Base-by-base conservation (phyloP, 345 rosid genomes). In the Jatropha curcas region DNA sequence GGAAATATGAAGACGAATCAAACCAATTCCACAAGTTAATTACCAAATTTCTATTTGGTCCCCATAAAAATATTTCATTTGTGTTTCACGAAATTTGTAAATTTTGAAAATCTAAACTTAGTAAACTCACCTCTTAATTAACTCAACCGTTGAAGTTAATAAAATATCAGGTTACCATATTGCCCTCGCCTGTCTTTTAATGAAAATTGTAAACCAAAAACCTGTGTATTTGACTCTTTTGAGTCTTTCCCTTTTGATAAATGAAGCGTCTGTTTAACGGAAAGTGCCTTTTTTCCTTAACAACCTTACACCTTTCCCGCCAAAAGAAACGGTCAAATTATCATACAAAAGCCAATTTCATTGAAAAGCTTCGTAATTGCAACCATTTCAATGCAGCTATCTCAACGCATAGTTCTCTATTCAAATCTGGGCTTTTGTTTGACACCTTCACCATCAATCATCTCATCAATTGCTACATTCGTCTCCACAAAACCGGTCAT, bases 391-490 rank as follows among this genome's bases (percentile, higher is more conserved):
- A 51, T 74, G 57, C 78, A 43, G 74, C 84, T 17, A 70, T 66
- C 43, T 76, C 77, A 24, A 34, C 74, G 1, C 90, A 88, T 31
- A 14, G 80, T 4, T 43, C 20, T 7, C 14, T 77, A 10, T 45
- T 93, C 5, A 93, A 91, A 79, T 72, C 70, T 7, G 93, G 98
- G 4, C 37, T 82, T 45, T 27, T 70, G 1, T 53, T 31, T 17
- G 74, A 76, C 57, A 89, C 82, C 14, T 34, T 72, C 67, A 71
- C 84, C 12, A 46, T 76, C 8, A 93, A 88, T 76, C 84, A 81
- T 51, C 89, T 93, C 80, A 63, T 87, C 4, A 87, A 82, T 16
- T 56, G 78, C 5, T 93, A 86, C 35, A 28, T 82, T 8, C 77
- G 77, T 31, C 72, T 81, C 50, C 74, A 25, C 5, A 76, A 65